A percentile compares a stretch with the other conserved stretches of the same genome.
Evolutionary conservation across 1,139 yeast genomes (phyloP).

Genomic region (Pichia terricola): DNA sequence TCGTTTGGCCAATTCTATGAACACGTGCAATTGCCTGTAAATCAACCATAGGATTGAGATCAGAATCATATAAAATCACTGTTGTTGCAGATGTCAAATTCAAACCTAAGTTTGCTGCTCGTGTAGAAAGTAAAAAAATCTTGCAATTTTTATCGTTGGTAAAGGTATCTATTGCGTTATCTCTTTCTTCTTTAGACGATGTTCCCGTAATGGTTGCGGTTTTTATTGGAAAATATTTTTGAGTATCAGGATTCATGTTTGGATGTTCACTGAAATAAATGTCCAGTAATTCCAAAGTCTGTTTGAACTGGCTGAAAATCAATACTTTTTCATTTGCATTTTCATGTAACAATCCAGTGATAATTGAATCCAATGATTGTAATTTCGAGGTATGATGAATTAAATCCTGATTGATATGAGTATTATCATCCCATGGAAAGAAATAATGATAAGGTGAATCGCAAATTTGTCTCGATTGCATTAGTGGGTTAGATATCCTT

Average conservation of each 20-base stretch:
- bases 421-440: constrained; percentile 58
- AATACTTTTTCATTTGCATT: constrained; percentile 50
- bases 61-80: constrained; percentile 82
- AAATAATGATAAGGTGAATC: constrained; percentile 78
- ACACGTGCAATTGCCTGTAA: constrained; percentile 94
- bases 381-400: constrained; percentile 59
- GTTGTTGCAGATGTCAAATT: constrained; percentile 83
- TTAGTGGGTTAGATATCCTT: constrained; percentile 54
- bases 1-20: constrained; percentile 83
- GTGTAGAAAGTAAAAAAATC: constrained; percentile 70
- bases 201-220: constrained; percentile 61
- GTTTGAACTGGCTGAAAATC: constrained; percentile 78
- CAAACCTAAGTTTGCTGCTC: constrained; percentile 93
- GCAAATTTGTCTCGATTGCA: constrained; percentile 79
- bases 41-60: constrained; percentile 97
- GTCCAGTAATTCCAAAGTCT: constrained; percentile 63
- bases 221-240: constrained; percentile 7
- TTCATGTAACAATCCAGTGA: constrained; percentile 34
- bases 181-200: constrained; percentile 55
- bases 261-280: constrained; percentile 46
- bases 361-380: constrained; percentile 55
- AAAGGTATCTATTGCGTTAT: constrained; percentile 52
- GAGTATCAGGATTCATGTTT: background rate
- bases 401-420: constrained; percentile 16
- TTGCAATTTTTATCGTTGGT: constrained; percentile 16